Percentiles rank a stretch among this genome's conserved stretches.
Evolutionary conservation across 2,329 filamentous ascomycete genomes (phyloP).

Genomic region (Fusarium haematococcum): DNA sequence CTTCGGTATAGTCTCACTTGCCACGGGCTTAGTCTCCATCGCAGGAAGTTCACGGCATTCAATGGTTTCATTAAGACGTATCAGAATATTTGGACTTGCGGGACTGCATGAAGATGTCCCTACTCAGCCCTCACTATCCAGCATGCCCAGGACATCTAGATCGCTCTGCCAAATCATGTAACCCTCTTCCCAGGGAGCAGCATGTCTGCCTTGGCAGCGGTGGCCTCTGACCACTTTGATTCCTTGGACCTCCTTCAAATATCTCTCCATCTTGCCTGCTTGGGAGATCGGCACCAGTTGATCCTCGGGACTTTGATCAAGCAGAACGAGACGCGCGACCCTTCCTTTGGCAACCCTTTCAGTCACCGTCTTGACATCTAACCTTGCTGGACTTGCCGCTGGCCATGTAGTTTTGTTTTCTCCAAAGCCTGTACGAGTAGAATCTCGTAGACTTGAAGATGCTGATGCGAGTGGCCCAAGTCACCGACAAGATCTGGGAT

Average conservation of each 20-base stretch:
- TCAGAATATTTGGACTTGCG: not conserved
- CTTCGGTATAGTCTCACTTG: slow-evolving; percentile 7
- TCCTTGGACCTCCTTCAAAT: not conserved
- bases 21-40: not conserved
- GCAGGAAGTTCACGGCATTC: not conserved
- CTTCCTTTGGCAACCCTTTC: not conserved
- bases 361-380: not conserved
- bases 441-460: not conserved
- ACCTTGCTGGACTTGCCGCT: not conserved
- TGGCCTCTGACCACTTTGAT: not conserved
- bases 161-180: not conserved
- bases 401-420: not conserved
- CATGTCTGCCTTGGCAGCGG: not conserved
- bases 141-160: not conserved
- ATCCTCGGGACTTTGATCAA: not conserved
- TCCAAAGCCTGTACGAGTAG: not conserved
- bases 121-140: not conserved
- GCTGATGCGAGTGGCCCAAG: not conserved
- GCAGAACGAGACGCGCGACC: not conserved
- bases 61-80: not conserved
- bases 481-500: not conserved
- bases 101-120: not conserved
- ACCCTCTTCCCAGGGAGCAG: not conserved
- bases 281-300: not conserved
- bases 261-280: not conserved